Evolutionary conservation across 305 asterid genomes (phyloP).

Genomic region (Fraxinus paxiana): DNA sequence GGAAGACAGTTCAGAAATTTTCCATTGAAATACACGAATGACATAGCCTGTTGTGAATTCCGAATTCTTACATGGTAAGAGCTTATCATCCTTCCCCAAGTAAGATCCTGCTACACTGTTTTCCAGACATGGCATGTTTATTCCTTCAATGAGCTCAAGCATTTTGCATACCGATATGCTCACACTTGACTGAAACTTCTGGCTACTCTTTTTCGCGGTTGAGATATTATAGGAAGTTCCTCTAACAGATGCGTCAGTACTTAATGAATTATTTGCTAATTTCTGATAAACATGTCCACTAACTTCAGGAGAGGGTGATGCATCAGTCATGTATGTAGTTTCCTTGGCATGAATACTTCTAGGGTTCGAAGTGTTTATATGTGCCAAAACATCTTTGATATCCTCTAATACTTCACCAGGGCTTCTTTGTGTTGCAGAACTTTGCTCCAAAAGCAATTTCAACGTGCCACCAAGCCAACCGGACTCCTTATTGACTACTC

Average conservation of each 20-base stretch:
- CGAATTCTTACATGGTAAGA: conserved; percentile 30
- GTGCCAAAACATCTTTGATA: conserved; percentile 40
- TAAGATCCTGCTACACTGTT: conserved; percentile 31
- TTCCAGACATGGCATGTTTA: conserved; percentile 39
- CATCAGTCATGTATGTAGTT: conserved; percentile 17
- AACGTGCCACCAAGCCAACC: conserved; percentile 32
- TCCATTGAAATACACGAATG: conserved; percentile 81
- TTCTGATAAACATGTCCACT: conserved; percentile 23
- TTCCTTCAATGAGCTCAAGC: conserved; percentile 74
- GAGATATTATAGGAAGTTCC: conserved; percentile 29
- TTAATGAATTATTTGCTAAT: conserved; percentile 22
- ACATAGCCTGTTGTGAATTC: conserved; percentile 47
- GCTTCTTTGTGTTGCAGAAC: conserved; percentile 32
- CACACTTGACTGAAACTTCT: conserved; percentile 34
- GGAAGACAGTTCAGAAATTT: conserved; percentile 54
- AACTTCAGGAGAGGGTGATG: conserved; percentile 20
- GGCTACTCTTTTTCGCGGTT: conserved; percentile 28
- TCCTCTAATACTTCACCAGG: conserved; percentile 46
- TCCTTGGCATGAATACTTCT: conserved; percentile 5
- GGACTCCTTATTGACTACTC: conserved; percentile 13
- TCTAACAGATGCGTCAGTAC: conserved; percentile 26
- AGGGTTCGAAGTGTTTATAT: conserved; percentile 3
- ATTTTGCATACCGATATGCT: conserved; percentile 47
- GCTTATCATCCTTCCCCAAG: conserved; percentile 29
- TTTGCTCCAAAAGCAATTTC: conserved; percentile 40